These are phyloP conservation scores for Cordia subcordata DNA, from an alignment of 257 asterid species.

Conservation along the genomic window DNA sequence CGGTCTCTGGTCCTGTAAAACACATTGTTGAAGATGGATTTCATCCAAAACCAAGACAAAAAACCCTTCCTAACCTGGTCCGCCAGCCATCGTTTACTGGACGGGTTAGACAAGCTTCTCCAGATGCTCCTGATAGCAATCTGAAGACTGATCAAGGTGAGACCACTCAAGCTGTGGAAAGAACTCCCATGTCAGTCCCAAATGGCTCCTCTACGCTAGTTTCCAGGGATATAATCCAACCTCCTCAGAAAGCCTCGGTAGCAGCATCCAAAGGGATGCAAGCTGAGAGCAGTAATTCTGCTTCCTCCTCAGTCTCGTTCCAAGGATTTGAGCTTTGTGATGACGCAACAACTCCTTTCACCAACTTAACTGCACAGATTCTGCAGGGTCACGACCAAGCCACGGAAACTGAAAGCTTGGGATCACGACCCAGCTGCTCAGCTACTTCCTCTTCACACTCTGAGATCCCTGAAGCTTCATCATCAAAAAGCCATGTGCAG, in stretches of 20 bases:
- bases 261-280: conserved; percentile 44
- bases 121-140: conserved; percentile 24
- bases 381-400: conserved; percentile 35
- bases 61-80: conserved; percentile 54
- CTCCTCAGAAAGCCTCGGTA: conserved; percentile 30
- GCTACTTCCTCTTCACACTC: conserved; percentile 49
- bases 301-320: conserved; percentile 64
- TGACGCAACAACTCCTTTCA: conserved; percentile 44
- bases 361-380: conserved; percentile 29
- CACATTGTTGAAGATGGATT: conserved; percentile 51
- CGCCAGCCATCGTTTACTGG: conserved; percentile 51
- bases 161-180: conserved; percentile 31
- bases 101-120: conserved; percentile 39
- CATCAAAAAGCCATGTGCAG: conserved; percentile 23
- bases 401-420: conserved; percentile 30
- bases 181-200: conserved; percentile 25
- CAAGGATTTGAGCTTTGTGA: conserved; percentile 74
- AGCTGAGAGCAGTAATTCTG: conserved; percentile 70
- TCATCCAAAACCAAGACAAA: conserved; percentile 41
- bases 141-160: conserved; percentile 27
- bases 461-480: conserved; percentile 32
- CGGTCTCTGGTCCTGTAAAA: conserved; percentile 36
- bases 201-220: conserved; percentile 18
- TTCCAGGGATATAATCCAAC: conserved; percentile 35
- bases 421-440: conserved; percentile 49